A percentile compares a stretch with the other conserved stretches of the same genome.
Conservation (phyloP, 2,329 filamentous ascomycete species). For the Dactylella cylindrospora region DNA sequence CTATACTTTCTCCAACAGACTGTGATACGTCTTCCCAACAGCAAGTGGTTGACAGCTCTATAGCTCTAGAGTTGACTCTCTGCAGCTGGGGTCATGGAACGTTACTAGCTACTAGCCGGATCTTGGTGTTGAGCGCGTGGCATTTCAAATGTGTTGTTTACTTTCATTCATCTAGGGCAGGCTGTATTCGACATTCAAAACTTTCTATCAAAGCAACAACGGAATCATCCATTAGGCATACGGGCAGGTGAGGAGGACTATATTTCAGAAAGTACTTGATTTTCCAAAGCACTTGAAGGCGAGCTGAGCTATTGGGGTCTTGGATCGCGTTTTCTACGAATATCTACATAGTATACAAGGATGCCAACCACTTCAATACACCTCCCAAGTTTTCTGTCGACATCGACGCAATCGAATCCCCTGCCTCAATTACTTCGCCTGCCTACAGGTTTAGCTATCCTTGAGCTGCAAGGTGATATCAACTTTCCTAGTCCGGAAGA, state of each 20-base stretch:
- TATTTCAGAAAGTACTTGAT: too few species aligned
- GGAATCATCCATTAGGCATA: too few species aligned
- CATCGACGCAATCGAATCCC: conserved; percentile 55
- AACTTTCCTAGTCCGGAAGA: conserved; percentile 63
- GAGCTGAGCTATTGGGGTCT: too few species aligned
- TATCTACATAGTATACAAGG: not conserved
- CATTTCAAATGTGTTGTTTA: conserved; percentile 16
- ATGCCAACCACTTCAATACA: conserved; percentile 35
- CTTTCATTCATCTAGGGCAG: not conserved
- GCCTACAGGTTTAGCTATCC: conserved; percentile 80
- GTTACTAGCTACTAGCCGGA: not conserved
- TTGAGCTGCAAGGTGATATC: conserved; percentile 91
- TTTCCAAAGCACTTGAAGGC: too few species aligned
- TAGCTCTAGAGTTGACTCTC: too few species aligned
- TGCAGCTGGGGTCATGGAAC: too few species aligned
- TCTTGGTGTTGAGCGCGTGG: conserved; percentile 25
- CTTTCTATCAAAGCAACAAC: not conserved
- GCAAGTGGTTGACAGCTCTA: too few species aligned
- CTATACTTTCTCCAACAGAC: too few species aligned
- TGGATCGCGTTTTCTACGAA: not conserved
- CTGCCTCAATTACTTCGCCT: conserved; percentile 84
- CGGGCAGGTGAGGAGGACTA: too few species aligned
- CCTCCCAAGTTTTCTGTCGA: conserved; percentile 9
- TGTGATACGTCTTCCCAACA: too few species aligned
- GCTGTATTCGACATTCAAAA: not conserved